These are phyloP conservation scores for Yamagishiella unicocca DNA, from an alignment of 139 green algal species.

Conservation along the genomic window DNA sequence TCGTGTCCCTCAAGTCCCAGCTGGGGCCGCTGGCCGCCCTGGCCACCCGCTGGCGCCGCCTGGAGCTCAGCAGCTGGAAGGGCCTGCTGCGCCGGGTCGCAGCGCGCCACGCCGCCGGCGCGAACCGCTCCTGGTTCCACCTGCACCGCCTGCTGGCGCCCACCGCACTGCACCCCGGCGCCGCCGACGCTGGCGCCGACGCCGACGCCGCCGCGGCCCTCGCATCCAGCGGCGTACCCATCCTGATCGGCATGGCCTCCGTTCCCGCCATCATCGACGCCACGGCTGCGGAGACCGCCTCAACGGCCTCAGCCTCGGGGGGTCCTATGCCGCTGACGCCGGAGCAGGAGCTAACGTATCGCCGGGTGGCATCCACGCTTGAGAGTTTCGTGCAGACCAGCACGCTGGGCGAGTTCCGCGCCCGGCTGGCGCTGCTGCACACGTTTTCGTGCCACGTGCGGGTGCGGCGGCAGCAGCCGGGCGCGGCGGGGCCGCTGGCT, in stretches of 20 bases:
- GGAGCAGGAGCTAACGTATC: slow-evolving; percentile 35
- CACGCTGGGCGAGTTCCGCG: slow-evolving; percentile 89
- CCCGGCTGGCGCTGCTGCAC: slow-evolving; percentile 84
- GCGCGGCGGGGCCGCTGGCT: neutral
- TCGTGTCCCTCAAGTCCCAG: slow-evolving; percentile 82
- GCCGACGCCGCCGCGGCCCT: neutral
- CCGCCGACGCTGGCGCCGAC: neutral
- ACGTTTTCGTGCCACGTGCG: slow-evolving; percentile 68
- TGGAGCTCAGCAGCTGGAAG: slow-evolving; percentile 93
- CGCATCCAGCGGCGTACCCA: slow-evolving; percentile 31
- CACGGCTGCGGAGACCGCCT: neutral
- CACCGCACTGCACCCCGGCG: neutral
- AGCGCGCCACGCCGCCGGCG: slow-evolving; percentile 69
- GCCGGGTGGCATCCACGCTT: slow-evolving; percentile 64
- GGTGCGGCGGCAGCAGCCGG: slow-evolving; percentile 30
- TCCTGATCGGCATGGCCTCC: slow-evolving; percentile 25
- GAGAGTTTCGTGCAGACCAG: slow-evolving; percentile 94
- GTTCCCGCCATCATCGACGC: slow-evolving; percentile 1
- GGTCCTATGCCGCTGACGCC: neutral
- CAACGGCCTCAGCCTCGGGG: neutral
- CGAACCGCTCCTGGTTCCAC: slow-evolving; percentile 91
- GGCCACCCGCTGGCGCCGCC: slow-evolving; percentile 87
- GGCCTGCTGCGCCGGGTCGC: slow-evolving; percentile 70
- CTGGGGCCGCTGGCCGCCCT: slow-evolving; percentile 77
- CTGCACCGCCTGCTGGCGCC: slow-evolving; percentile 80